Percentiles rank a stretch among this genome's conserved stretches.
Conservation (phyloP, 2,329 filamentous ascomycete species). For the Stachybotrys echinatus region DNA sequence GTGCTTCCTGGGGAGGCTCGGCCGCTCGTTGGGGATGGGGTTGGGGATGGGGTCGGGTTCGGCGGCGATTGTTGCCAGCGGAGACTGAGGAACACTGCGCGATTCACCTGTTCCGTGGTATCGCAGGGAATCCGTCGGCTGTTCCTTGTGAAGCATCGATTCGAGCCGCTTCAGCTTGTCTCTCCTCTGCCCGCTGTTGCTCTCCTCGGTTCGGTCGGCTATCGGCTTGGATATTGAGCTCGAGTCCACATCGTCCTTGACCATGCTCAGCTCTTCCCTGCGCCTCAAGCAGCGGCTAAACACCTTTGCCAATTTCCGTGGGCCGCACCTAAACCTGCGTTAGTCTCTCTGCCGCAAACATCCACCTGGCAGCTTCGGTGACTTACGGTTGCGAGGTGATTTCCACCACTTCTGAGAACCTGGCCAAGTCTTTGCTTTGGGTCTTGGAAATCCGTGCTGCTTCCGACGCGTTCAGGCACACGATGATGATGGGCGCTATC, state of each 20-base stretch:
- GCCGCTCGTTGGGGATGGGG: neutral
- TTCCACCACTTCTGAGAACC: constrained; percentile 20
- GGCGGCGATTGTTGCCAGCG: neutral
- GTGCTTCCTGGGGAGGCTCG: too few species aligned
- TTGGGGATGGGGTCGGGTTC: neutral
- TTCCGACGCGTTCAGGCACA: constrained; percentile 22
- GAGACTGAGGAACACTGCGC: neutral
- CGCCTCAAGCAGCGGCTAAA: constrained; percentile 15
- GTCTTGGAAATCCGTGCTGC: constrained; percentile 16
- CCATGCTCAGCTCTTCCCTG: neutral
- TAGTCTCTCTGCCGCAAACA: too few species aligned
- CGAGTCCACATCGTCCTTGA: too few species aligned
- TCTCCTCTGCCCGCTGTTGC: neutral
- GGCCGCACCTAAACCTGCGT: constrained; percentile 18
- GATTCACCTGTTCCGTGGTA: neutral
- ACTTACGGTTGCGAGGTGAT: constrained; percentile 25
- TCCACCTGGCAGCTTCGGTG: neutral
- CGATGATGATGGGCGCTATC: constrained; percentile 17
- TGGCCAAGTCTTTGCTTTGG: constrained; percentile 13
- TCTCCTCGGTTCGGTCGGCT: neutral
- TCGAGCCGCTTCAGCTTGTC: neutral
- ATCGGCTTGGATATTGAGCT: too few species aligned
- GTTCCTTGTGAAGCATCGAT: neutral
- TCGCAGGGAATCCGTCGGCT: neutral
- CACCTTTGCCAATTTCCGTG: constrained; percentile 22